Conservation (phyloP, 78 protist species). For the Bodo saltans region DNA sequence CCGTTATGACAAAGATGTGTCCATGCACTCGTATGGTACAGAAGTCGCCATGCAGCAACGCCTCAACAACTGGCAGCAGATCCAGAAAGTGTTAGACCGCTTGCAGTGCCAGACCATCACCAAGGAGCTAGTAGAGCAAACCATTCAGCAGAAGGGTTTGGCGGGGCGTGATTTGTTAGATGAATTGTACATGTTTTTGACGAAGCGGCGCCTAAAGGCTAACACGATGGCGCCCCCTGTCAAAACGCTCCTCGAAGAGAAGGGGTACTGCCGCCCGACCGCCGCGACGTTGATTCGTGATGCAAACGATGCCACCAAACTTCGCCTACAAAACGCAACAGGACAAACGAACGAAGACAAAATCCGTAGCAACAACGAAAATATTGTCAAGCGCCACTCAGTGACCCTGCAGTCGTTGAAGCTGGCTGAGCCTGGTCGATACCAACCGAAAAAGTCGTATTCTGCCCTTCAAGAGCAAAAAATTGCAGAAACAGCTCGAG, state of each 20-base stretch:
- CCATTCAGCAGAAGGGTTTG: not conserved
- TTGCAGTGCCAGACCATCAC: not conserved
- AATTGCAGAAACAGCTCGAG: too few species aligned
- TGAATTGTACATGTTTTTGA: slow-evolving; percentile 3
- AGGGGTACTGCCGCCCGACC: slow-evolving; percentile 5
- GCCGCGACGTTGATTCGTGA: slow-evolving; percentile 20
- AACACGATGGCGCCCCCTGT: slow-evolving; percentile 5
- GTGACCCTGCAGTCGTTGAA: too few species aligned
- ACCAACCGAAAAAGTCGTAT: too few species aligned
- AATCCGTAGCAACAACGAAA: too few species aligned
- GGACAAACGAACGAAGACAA: too few species aligned
- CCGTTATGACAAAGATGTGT: slow-evolving; percentile 61
- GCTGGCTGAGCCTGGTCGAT: too few species aligned
- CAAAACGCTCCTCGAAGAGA: not conserved
- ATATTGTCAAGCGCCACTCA: too few species aligned
- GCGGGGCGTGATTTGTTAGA: not conserved
- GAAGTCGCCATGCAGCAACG: slow-evolving; percentile 41
- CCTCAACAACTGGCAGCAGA: slow-evolving; percentile 60
- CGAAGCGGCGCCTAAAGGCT: too few species aligned
- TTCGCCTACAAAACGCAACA: too few species aligned
- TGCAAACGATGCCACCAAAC: too few species aligned
- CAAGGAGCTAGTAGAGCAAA: slow-evolving; percentile 16
- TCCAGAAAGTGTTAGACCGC: slow-evolving; percentile 33
- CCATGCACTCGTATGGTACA: slow-evolving; percentile 75
- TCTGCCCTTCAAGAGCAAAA: too few species aligned